Base-by-base conservation (phyloP, 495 filamentous ascomycete species). In the Aspergillus baeticus region DNA sequence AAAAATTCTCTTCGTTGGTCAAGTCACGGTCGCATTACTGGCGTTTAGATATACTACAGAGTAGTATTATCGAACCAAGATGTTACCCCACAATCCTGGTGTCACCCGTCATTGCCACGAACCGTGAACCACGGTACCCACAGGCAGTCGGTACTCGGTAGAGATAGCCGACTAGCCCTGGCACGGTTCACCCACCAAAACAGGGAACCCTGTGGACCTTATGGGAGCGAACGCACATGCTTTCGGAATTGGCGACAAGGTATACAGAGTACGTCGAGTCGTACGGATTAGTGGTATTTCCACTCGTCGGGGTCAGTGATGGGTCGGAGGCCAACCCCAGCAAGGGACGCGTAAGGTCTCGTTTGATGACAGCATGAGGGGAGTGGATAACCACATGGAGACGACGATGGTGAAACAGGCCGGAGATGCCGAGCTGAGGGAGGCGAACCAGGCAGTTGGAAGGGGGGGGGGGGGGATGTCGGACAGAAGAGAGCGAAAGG, bases 391-490 rank as follows among this genome's bases (percentile, higher is more conserved):
- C 68, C 65, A 35, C 34, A 68, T 57, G 39, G 23, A 61, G 71
- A 61, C 62, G 67, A 65, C 18, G 43, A 68, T 71, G 64, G 64
- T 74, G 71, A 74, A 74, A 74, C 70, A 55, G n/a, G 36, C 33
- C 41, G 39, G 44, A 37, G 35, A 37, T 37, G 47, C 35, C 41
- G 39, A 34, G 33, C 52, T 31, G 34, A 42, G 23, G 48, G 35
- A 26, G 18, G 11, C 36, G 34, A 42, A 10, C 14, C 17, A 13
- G 38, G 7, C 5, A 29, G 22, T 10, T 23, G 26, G 8, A 33
- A 33, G 18, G 20, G 36, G 35, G 14, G 29, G 41, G 36, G 13
- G 23, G 20, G n/a, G n/a, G 37, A 11, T 13, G 22, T 41, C n/a
- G 37, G n/a, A 8, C 20, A 36, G 49, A 31, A 7, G 7, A 39